Conservation (phyloP, 2,329 filamentous ascomycete species). For the Colletotrichum tropicicola region DNA sequence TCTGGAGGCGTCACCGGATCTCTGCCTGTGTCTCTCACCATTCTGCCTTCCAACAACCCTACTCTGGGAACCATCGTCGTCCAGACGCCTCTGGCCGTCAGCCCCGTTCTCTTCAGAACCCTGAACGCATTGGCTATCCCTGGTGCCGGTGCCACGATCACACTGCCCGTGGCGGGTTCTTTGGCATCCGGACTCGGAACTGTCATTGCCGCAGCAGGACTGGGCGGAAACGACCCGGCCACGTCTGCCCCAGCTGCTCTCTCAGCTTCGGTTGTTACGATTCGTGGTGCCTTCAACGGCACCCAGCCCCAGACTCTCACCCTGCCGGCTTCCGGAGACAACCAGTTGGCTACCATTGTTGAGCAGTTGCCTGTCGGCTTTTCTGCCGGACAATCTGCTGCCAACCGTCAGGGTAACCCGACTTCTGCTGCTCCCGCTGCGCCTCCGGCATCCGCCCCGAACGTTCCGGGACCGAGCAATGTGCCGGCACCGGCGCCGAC, state of each 20-base stretch:
- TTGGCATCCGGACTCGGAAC: background rate
- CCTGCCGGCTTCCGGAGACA: background rate
- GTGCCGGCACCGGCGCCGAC: background rate
- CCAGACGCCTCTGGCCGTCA: slow-evolving; percentile 1
- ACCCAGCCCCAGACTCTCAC: slow-evolving; percentile 5
- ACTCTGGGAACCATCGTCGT: slow-evolving; percentile 20
- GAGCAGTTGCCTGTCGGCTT: slow-evolving; percentile 18
- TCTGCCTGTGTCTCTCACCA: slow-evolving; percentile 5
- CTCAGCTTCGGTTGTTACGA: slow-evolving; percentile 2
- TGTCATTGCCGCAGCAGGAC: slow-evolving; percentile 3
- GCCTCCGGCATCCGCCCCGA: background rate
- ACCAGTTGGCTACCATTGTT: slow-evolving; percentile 3
- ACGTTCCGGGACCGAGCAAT: background rate
- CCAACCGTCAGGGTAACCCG: background rate
- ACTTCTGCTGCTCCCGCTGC: background rate
- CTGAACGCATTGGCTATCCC: slow-evolving; percentile 4
- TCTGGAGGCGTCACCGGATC: slow-evolving; percentile 14
- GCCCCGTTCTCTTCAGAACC: background rate
- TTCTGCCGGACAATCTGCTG: background rate
- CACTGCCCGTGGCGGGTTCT: background rate
- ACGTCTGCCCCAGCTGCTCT: background rate
- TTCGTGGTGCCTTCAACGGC: slow-evolving; percentile 12
- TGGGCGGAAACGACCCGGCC: slow-evolving; percentile 20
- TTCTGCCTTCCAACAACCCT: slow-evolving; percentile 7
- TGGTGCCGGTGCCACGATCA: slow-evolving; percentile 7